Percentiles rank a stretch among this genome's conserved stretches.
phyloP scores from a whole-genome alignment of 129 eudicot genomes.

The Smallanthus sonchifolius region DNA sequence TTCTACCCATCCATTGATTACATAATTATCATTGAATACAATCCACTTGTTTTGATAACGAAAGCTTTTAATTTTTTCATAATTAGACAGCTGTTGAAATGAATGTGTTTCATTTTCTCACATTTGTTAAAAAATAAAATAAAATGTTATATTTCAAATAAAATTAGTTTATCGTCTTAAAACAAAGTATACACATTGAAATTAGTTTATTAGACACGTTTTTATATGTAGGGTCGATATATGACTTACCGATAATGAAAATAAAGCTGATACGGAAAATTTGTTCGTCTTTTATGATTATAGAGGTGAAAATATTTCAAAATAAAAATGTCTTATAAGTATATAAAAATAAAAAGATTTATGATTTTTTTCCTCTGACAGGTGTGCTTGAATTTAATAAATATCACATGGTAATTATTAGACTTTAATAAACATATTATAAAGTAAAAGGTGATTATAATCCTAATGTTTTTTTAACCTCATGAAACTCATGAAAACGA shows the following conservation, averaged over 20 bases:
- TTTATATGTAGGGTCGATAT: too few species aligned
- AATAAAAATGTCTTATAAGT: too few species aligned
- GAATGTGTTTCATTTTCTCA: background rate
- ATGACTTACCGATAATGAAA: too few species aligned
- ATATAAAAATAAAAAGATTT: background rate
- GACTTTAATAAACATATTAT: background rate
- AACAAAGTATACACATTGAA: background rate
- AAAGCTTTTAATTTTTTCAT: conserved; percentile 12
- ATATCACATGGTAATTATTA: conserved; percentile 16
- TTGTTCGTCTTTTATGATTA: too few species aligned
- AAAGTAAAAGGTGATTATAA: background rate
- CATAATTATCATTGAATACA: background rate
- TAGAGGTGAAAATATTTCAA: too few species aligned
- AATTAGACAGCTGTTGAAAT: conserved; percentile 17
- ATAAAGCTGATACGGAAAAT: too few species aligned
- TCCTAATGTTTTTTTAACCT: conserved; percentile 13
- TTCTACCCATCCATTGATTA: background rate
- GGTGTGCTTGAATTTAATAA: background rate
- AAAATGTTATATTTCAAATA: background rate
- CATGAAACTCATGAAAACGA: conserved; percentile 27
- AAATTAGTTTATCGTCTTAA: background rate
- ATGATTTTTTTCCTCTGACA: background rate
- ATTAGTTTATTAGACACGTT: background rate
- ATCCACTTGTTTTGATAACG: conserved; percentile 18
- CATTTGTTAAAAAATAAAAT: background rate